A percentile compares a stretch with the other conserved stretches of the same genome.
These are phyloP conservation scores for Aspergillus sp. DNA, from an alignment of 2,329 filamentous ascomycete species.

Conservation along the genomic window DNA sequence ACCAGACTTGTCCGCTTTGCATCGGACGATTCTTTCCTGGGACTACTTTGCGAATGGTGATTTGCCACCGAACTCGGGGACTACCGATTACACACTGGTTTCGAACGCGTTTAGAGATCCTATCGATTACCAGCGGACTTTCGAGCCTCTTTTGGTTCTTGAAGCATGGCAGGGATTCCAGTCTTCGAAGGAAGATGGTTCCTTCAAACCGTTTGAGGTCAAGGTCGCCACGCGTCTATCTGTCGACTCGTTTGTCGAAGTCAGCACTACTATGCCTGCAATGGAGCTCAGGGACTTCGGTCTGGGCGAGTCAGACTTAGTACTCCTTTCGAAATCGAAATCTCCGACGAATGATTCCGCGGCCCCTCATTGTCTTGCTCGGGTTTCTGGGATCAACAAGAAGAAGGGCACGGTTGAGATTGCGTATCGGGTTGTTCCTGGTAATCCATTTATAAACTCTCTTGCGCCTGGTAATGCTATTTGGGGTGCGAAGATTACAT, in stretches of 20 bases:
- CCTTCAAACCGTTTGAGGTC: constrained; percentile 73
- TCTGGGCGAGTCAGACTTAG: constrained; percentile 77
- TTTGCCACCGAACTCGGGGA: constrained; percentile 67
- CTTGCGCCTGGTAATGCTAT: constrained; percentile 65
- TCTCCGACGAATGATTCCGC: constrained; percentile 61
- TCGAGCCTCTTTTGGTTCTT: constrained; percentile 80
- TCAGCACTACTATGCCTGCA: constrained; percentile 73
- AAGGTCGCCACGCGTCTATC: constrained; percentile 81
- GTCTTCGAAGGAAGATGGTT: constrained; percentile 79
- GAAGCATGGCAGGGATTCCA: constrained; percentile 96
- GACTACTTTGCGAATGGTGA: constrained; percentile 88
- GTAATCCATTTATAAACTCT: constrained; percentile 54
- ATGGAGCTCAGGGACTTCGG: constrained; percentile 63
- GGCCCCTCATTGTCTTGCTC: constrained; percentile 75
- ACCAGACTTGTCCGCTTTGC: constrained; percentile 77
- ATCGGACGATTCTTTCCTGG: constrained; percentile 84
- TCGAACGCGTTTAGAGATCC: constrained; percentile 71
- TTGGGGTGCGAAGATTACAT: constrained; percentile 75
- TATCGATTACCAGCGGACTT: constrained; percentile 75
- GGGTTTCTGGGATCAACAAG: constrained; percentile 70
- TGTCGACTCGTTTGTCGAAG: constrained; percentile 87
- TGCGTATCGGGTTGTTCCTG: constrained; percentile 72
- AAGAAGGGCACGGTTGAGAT: constrained; percentile 80
- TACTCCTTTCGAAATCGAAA: constrained; percentile 70
- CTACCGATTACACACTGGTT: constrained; percentile 66